Percentiles rank a stretch among this genome's conserved stretches.
Conservation (phyloP, 225 moss, liverwort and hornwort genomes). For the Ulota crispa region DNA sequence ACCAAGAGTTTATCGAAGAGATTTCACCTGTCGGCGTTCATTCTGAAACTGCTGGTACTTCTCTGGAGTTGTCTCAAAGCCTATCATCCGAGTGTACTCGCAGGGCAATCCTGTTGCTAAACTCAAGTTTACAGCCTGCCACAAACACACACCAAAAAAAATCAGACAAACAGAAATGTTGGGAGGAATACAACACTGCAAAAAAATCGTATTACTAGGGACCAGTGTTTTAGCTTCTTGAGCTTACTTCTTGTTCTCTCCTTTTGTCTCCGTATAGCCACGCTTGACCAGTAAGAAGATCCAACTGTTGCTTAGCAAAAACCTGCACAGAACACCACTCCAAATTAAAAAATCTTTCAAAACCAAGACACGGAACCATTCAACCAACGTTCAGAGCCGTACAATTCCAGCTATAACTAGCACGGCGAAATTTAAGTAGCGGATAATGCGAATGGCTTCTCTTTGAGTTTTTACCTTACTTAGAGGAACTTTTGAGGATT, state of each 20-base stretch:
- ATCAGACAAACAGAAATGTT: conserved; percentile 4
- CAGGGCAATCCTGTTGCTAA: conserved; percentile 70
- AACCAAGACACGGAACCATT: background rate
- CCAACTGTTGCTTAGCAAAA: conserved; percentile 76
- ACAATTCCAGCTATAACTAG: background rate
- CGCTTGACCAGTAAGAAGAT: conserved; percentile 76
- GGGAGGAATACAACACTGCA: background rate
- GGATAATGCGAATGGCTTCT: background rate
- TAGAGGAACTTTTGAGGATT: conserved; percentile 57
- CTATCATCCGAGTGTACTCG: conserved; percentile 77
- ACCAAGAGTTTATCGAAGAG: background rate
- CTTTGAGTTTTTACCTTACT: conserved; percentile 50
- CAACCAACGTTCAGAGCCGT: background rate
- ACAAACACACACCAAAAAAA: background rate
- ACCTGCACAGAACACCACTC: conserved; percentile 43
- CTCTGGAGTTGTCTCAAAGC: conserved; percentile 73
- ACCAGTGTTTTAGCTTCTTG: background rate
- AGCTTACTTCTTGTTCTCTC: conserved; percentile 58
- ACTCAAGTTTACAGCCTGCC: conserved; percentile 74
- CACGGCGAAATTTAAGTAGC: background rate
- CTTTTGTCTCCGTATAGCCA: conserved; percentile 59
- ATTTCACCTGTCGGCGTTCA: conserved; percentile 36
- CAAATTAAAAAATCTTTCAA: background rate
- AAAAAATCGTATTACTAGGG: background rate
- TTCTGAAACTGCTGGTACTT: conserved; percentile 44